phyloP scores from a whole-genome alignment of 371 early-diverging fungal genomes.

The Mucor saturninus region DNA sequence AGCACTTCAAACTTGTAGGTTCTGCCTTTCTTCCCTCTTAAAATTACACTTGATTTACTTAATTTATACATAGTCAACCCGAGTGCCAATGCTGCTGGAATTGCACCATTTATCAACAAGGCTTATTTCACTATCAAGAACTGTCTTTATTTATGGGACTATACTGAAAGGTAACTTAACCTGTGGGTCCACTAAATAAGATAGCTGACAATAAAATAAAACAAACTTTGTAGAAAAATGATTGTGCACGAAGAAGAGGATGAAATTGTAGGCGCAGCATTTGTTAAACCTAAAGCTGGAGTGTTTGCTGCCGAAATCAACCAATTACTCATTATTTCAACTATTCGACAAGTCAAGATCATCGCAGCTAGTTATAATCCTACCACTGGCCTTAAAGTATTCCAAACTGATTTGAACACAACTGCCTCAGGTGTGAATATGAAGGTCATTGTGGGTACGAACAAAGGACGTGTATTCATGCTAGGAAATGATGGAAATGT shows the following conservation, averaged over 20 bases:
- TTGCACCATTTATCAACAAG: conserved; percentile 78
- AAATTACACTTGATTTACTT: not conserved
- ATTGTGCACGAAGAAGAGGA: conserved; percentile 80
- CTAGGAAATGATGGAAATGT: conserved; percentile 84
- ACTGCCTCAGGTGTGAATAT: conserved; percentile 80
- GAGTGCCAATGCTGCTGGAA: conserved; percentile 32
- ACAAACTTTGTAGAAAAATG: conserved; percentile 50
- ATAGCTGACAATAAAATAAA: conserved; percentile 13
- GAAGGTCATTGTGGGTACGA: conserved; percentile 75
- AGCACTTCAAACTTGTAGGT: conserved; percentile 18
- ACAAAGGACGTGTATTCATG: conserved; percentile 87
- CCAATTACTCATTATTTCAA: conserved; percentile 85
- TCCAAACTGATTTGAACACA: conserved; percentile 75
- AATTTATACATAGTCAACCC: conserved; percentile 27
- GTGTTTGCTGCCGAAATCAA: conserved; percentile 79
- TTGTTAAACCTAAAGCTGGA: conserved; percentile 75
- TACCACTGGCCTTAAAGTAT: conserved; percentile 52
- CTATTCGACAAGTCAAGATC: conserved; percentile 80
- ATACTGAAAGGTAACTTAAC: conserved; percentile 59
- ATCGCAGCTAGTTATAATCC: conserved; percentile 66
- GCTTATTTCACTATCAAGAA: conserved; percentile 92
- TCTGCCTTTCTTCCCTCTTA: not conserved
- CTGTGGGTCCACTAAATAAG: not conserved
- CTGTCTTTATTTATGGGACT: conserved; percentile 87
- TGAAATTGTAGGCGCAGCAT: conserved; percentile 82